Evolutionary conservation across 2,329 filamentous ascomycete species (phyloP).

Genomic region (Zasmidium angulare): DNA sequence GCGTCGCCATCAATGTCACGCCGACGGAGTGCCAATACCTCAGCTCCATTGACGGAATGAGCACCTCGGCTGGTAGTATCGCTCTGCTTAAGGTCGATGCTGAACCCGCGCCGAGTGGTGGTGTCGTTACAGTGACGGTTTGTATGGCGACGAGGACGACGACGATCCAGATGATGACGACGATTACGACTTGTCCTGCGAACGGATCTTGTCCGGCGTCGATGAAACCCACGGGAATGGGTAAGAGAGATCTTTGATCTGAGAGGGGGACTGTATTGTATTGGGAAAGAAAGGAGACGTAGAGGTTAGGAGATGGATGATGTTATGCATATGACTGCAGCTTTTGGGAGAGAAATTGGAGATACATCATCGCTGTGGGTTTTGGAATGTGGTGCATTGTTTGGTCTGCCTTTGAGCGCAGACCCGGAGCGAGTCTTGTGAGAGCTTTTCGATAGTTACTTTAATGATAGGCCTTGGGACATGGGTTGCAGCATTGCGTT

Average conservation of each 20-base stretch:
- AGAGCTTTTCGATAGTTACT: background rate
- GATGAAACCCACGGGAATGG: background rate
- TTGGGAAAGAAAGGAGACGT: too few relatives aligned
- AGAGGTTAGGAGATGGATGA: too few relatives aligned
- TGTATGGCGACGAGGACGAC: slow-evolving; percentile 1
- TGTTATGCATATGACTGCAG: background rate
- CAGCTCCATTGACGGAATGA: background rate
- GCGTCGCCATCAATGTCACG: slow-evolving; percentile 6
- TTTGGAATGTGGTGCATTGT: background rate
- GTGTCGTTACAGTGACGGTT: background rate
- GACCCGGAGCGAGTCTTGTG: too few relatives aligned
- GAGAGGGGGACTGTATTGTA: background rate
- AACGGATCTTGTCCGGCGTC: background rate
- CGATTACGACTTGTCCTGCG: slow-evolving; percentile 5
- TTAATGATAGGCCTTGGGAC: background rate
- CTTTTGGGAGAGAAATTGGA: background rate
- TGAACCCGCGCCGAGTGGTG: background rate
- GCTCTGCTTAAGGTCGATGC: slow-evolving; percentile 3
- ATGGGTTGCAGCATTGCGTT: background rate
- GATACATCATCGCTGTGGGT: background rate
- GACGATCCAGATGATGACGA: background rate
- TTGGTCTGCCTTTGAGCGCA: background rate
- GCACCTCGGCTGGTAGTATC: background rate
- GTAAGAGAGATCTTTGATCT: background rate
- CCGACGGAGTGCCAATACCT: slow-evolving; percentile 7